Percentiles rank a stretch among this genome's conserved stretches.
These are phyloP conservation scores for Malus hybrid DNA, from an alignment of 331 rosid genomes.

Conservation along the genomic window DNA sequence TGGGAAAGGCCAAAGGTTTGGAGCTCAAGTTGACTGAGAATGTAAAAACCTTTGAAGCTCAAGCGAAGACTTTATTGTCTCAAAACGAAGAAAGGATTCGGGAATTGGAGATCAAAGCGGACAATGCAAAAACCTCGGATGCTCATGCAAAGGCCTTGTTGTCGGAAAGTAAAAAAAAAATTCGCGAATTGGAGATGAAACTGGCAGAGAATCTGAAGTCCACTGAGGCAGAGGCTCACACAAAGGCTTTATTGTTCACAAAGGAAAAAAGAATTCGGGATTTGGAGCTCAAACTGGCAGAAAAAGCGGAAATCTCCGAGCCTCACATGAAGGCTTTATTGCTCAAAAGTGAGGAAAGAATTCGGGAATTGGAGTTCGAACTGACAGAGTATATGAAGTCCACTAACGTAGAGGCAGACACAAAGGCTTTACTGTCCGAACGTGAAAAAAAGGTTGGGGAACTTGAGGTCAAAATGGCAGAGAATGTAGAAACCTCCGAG, in stretches of 20 bases:
- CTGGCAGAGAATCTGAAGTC: background rate
- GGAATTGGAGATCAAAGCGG: conserved; percentile 21
- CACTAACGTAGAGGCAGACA: background rate
- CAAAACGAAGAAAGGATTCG: background rate
- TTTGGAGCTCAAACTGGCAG: conserved; percentile 8
- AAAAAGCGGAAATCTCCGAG: background rate
- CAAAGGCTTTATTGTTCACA: conserved; percentile 5
- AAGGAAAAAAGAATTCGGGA: conserved; percentile 22
- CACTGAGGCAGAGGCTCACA: background rate
- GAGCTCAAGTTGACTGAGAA: conserved; percentile 2
- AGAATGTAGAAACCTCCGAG: background rate
- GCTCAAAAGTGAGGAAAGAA: background rate
- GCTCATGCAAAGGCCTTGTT: conserved; percentile 11
- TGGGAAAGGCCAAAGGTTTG: conserved; percentile 15
- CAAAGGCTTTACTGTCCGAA: no score
- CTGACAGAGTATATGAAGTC: background rate
- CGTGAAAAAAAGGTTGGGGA: no score
- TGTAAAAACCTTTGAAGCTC: background rate
- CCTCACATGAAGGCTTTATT: conserved; percentile 13
- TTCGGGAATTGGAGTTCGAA: conserved; percentile 31
- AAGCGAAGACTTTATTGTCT: conserved; percentile 7
- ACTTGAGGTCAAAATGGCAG: background rate
- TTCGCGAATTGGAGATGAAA: background rate
- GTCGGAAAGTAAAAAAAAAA: background rate
- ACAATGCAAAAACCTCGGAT: conserved; percentile 26